A percentile compares a stretch with the other conserved stretches of the same genome.
These are phyloP conservation scores for Blastocystis sp. DNA, from an alignment of 352 stramenopile genomes.

Conservation along the genomic window DNA sequence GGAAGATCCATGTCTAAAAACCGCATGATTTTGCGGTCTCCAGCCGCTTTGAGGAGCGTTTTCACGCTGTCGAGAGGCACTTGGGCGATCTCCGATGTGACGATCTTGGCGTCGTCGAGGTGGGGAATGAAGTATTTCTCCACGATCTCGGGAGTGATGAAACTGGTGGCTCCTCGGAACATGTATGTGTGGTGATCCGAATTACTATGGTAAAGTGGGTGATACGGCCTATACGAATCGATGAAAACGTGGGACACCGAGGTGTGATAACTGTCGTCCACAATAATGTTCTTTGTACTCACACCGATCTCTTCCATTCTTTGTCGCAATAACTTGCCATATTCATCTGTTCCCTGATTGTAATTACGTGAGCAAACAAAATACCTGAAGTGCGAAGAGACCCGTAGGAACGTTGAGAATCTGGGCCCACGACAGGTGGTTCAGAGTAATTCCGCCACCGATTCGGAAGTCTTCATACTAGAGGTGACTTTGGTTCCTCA, in stretches of 20 bases:
- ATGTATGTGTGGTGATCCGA: conserved; percentile 57
- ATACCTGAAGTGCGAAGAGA: conserved; percentile 57
- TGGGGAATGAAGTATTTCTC: conserved; percentile 41
- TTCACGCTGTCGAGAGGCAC: conserved; percentile 55
- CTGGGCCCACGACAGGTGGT: conserved; percentile 58
- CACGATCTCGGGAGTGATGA: conserved; percentile 38
- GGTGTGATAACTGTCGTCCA: conserved; percentile 57
- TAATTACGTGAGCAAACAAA: not conserved
- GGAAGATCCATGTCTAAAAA: conserved; percentile 59
- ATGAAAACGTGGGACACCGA: conserved; percentile 59
- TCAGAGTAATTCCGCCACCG: conserved; percentile 58
- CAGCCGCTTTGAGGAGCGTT: conserved; percentile 49
- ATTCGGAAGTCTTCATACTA: conserved; percentile 58
- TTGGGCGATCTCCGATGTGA: conserved; percentile 59
- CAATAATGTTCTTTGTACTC: conserved; percentile 57
- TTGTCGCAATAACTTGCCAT: conserved; percentile 54
- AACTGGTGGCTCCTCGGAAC: conserved; percentile 46
- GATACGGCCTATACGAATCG: conserved; percentile 11
- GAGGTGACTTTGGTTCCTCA: not conserved
- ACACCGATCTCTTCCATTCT: conserved; percentile 58
- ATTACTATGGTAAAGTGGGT: not conserved
- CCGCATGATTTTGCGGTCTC: conserved; percentile 15
- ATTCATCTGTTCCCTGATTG: conserved; percentile 57
- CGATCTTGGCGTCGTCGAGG: conserved; percentile 55
- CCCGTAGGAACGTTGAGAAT: conserved; percentile 58